Evolutionary conservation across 2,329 filamentous ascomycete genomes (phyloP), one percentile per base, ranked within the genome.

Genomic region (Xylariomycetidae sp.): DNA sequence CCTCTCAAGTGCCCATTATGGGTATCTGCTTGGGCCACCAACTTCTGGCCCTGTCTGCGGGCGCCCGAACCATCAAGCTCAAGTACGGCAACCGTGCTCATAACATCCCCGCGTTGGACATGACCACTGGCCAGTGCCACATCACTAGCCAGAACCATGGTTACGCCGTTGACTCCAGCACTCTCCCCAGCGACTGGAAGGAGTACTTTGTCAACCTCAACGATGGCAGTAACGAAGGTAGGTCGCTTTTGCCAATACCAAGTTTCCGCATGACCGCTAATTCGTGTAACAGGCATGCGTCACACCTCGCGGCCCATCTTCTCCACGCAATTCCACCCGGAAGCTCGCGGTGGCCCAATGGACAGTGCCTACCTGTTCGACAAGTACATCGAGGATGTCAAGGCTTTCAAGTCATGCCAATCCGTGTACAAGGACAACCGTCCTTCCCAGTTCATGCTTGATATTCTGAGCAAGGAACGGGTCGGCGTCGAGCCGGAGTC

Each of bases 21-120:
- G 92, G 92, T 52, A 96, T 98, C 57, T 98, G 92, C 61, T 78
- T 98, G 47, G 92, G 92, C 46, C 92, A 98, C 66, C 92, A 98
- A 72, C 80, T 98, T 33, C 74, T 98, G 38, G 90, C 89, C 45
- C 76, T 95, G 49, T 88, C 92, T 30, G 75, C 84, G 39, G 92
- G 92, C 44, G 92, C 86, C 34, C 75, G 79, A 52, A 96, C 92
- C 42, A 82, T 93, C 67, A 96, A 96, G 77, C 79, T 98, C 65
- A 96, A 96, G 77, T 98, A 95, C 63, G 92, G 92, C 56, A 98
- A 98, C 76, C 85, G 92, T 50, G 92, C 89, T 13, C 92, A 96
- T 74, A 98, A 98, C 73, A 96, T 96, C 53, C 92, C 92, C 7
- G 88, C 89, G 40, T 71, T 96, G 38, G 90, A 96, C 59, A 72